Evolutionary conservation across 208 protist species (phyloP).

Genomic region (Leishmania aethiopica): DNA sequence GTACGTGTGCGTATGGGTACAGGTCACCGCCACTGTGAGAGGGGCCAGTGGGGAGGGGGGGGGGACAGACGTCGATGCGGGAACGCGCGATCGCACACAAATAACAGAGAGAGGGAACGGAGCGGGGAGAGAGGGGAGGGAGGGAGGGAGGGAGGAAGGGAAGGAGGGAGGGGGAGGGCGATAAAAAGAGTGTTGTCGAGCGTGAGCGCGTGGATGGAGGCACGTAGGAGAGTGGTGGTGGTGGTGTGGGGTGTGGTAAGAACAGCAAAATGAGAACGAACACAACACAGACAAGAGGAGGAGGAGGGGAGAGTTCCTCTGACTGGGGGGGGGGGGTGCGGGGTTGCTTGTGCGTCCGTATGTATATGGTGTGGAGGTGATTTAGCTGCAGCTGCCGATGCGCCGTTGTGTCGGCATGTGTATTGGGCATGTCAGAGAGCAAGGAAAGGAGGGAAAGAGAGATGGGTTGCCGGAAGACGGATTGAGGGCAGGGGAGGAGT

Average conservation of each 20-base stretch:
- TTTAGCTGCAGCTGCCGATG: neutral
- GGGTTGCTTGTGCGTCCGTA: neutral
- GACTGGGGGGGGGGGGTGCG: neutral
- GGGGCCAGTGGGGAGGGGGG: neutral
- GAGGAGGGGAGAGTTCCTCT: neutral
- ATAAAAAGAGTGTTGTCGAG: neutral
- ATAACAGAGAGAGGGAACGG: too few relatives aligned
- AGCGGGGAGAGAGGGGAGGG: too few relatives aligned
- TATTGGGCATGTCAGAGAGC: neutral
- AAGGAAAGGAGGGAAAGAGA: neutral
- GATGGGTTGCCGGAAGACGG: neutral
- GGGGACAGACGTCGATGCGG: neutral
- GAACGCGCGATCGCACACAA: neutral
- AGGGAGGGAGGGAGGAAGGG: too few relatives aligned
- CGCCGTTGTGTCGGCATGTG: neutral
- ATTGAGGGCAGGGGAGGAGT: neutral
- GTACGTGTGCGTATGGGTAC: neutral
- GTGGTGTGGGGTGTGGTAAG: neutral
- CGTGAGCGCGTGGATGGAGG: neutral
- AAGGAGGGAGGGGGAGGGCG: too few relatives aligned
- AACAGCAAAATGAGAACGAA: conserved; percentile 9
- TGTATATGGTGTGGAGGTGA: neutral
- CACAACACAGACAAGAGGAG: neutral
- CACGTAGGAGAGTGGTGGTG: neutral
- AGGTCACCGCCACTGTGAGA: neutral